A percentile compares a stretch with the other conserved stretches of the same genome.
These are phyloP conservation scores for Mariannaea sp. DNA, from an alignment of 2,329 filamentous ascomycete genomes.

Conservation along the genomic window DNA sequence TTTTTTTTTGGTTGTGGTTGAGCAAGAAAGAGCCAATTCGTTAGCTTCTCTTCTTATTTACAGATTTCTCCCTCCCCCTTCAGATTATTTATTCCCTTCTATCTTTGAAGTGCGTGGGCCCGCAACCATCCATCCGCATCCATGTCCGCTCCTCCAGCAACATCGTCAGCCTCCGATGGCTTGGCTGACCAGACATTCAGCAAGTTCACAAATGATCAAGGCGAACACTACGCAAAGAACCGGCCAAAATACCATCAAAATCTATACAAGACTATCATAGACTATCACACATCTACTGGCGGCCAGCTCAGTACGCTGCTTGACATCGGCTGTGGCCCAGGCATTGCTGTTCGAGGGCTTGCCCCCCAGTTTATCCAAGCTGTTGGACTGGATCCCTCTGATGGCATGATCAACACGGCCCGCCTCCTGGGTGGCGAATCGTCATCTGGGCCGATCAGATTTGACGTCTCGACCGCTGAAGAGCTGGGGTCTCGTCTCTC, in stretches of 20 bases:
- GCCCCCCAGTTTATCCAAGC: constrained; percentile 51
- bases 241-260: constrained; percentile 50
- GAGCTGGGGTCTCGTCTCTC: constrained; percentile 43
- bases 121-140: not conserved
- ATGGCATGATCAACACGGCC: constrained; percentile 58
- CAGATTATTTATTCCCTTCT: too few relatives aligned
- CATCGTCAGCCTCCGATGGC: not conserved
- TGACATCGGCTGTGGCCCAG: constrained; percentile 64
- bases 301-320: constrained; percentile 50
- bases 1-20: too few relatives aligned
- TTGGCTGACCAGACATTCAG: constrained; percentile 48
- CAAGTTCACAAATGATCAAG: constrained; percentile 49
- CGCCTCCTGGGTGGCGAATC: constrained; percentile 42
- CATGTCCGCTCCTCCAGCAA: not conserved
- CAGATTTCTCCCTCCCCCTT: too few relatives aligned
- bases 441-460: constrained; percentile 43
- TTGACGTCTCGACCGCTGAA: constrained; percentile 49
- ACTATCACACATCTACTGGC: constrained; percentile 52
- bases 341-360: constrained; percentile 52
- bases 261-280: constrained; percentile 54
- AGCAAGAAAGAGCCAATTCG: too few relatives aligned
- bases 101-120: too few relatives aligned
- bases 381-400: constrained; percentile 56
- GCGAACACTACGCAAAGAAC: constrained; percentile 48
- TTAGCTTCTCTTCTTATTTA: too few relatives aligned